A percentile compares a stretch with the other conserved stretches of the same genome.
Conservation (phyloP, 2,329 filamentous ascomycete species). For the Colletotrichum australisinense region DNA sequence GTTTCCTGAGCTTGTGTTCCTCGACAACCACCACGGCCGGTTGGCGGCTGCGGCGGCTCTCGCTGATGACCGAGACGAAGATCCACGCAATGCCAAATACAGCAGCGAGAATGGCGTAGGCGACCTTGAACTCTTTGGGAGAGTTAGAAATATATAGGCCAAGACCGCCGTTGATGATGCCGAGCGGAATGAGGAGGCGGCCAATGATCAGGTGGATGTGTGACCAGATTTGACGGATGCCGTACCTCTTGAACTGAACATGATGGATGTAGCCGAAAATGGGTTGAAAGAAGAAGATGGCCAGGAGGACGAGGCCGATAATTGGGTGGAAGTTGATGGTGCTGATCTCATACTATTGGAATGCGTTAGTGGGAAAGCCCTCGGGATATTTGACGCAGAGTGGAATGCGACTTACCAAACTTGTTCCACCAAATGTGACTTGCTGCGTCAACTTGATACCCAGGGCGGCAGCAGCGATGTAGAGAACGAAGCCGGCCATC, state of each 20-base stretch:
- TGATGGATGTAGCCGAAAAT: slow-evolving; percentile 57
- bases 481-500: slow-evolving; percentile 49
- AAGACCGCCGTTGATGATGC: slow-evolving; percentile 58
- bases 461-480: slow-evolving; percentile 52
- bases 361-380: background rate
- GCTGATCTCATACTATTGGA: slow-evolving; percentile 43
- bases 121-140: slow-evolving; percentile 41
- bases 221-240: slow-evolving; percentile 53
- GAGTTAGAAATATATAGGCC: slow-evolving; percentile 53
- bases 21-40: slow-evolving; percentile 21
- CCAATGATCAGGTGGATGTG: slow-evolving; percentile 57
- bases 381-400: no score
- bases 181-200: slow-evolving; percentile 50
- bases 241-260: slow-evolving; percentile 48
- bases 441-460: slow-evolving; percentile 54
- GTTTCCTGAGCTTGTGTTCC: slow-evolving; percentile 32
- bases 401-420: slow-evolving; percentile 43
- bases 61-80: slow-evolving; percentile 44
- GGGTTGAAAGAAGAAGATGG: slow-evolving; percentile 53
- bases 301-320: slow-evolving; percentile 57
- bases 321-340: slow-evolving; percentile 56
- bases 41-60: slow-evolving; percentile 41
- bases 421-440: slow-evolving; percentile 43
- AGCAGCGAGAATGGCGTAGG: slow-evolving; percentile 52
- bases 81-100: slow-evolving; percentile 53